Conservation (phyloP, 805 yeast species). For the Pichia occidentalis region DNA sequence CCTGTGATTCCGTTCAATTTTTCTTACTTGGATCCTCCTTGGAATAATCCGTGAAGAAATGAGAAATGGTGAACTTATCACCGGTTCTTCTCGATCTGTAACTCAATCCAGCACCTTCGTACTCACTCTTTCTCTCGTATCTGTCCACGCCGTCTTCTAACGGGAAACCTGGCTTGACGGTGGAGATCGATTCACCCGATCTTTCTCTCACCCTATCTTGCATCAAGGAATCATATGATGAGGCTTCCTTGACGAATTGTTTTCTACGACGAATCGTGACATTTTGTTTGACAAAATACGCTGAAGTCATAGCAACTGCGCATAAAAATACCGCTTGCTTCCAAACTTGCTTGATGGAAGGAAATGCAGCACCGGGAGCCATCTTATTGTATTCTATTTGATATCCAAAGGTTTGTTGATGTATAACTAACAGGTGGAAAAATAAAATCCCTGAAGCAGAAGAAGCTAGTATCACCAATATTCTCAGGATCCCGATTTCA, state of each 20-base stretch:
- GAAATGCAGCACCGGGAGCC: conserved; percentile 15
- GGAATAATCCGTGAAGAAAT: conserved; percentile 15
- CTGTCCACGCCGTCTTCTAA: conserved; percentile 32
- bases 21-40: conserved; percentile 6
- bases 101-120: conserved; percentile 62
- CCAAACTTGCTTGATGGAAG: conserved; percentile 27
- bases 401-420: too few relatives aligned
- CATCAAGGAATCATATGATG: conserved; percentile 28
- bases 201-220: conserved; percentile 18
- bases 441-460: too few relatives aligned
- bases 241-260: conserved; percentile 31
- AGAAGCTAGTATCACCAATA: too few relatives aligned
- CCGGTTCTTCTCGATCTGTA: conserved; percentile 41
- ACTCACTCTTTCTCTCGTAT: conserved; percentile 49
- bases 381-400: too few relatives aligned
- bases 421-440: too few relatives aligned
- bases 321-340: conserved; percentile 27
- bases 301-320: conserved; percentile 28
- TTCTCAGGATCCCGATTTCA: too few relatives aligned
- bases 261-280: conserved; percentile 30
- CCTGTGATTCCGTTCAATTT: neutral
- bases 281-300: conserved; percentile 30
- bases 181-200: conserved; percentile 21
- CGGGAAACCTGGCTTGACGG: conserved; percentile 31
- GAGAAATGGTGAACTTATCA: conserved; percentile 26